Evolutionary conservation across 257 asterid genomes (phyloP).

Genomic region (Solanum virginianum): DNA sequence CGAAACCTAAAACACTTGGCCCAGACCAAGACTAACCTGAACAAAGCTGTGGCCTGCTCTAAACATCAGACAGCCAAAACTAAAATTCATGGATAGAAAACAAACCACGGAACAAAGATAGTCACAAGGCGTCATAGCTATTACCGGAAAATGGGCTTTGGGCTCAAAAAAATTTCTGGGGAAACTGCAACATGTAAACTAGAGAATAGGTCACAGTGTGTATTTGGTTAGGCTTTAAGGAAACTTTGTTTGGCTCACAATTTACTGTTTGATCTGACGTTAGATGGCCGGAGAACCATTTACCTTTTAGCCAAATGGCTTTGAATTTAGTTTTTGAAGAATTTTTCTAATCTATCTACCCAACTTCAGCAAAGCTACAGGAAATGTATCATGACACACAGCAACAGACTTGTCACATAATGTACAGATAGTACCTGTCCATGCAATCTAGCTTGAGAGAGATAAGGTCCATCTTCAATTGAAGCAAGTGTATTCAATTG

Average conservation of each 20-base stretch:
- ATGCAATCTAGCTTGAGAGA: conserved; percentile 10
- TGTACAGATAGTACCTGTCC: conserved; percentile 2
- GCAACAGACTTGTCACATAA: not conserved
- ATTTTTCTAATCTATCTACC: not conserved
- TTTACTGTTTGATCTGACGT: not conserved
- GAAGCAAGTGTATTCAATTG: conserved; percentile 6
- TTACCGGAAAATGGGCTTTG: not conserved
- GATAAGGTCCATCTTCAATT: not conserved
- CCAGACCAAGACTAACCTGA: not conserved
- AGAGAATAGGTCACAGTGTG: not conserved
- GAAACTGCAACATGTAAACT: not conserved
- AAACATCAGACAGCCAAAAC: not conserved
- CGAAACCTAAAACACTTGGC: not conserved
- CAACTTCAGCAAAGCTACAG: not conserved
- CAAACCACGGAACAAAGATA: not conserved
- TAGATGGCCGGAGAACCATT: not conserved
- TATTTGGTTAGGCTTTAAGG: not conserved
- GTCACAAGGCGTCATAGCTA: not conserved
- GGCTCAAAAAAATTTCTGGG: not conserved
- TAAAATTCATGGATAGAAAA: not conserved
- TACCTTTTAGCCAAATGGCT: not conserved
- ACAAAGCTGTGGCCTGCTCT: not conserved
- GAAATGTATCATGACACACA: not conserved
- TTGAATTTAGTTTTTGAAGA: not conserved
- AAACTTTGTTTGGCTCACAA: not conserved